Conservation (phyloP, 2,329 filamentous ascomycete species). For the Blastomyces emzantsi region DNA sequence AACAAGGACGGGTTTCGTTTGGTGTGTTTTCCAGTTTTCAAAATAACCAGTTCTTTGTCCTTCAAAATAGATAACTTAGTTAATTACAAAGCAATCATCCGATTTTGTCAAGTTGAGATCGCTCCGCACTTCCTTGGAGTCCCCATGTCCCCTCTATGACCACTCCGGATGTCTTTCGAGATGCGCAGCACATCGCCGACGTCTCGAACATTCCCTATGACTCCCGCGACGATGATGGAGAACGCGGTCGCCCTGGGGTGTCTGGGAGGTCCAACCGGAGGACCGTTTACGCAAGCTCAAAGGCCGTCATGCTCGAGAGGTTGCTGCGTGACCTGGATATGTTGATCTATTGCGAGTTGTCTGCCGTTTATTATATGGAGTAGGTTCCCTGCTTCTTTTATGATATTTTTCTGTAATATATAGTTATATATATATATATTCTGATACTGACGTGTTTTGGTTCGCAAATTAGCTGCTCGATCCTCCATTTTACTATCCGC, state of each 20-base stretch:
- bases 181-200: slow-evolving; percentile 41
- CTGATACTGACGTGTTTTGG: slow-evolving; percentile 3
- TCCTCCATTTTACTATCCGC: slow-evolving; percentile 48
- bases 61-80: neutral
- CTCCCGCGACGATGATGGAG: slow-evolving; percentile 12
- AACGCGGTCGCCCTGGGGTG: slow-evolving; percentile 12
- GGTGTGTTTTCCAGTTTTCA: neutral
- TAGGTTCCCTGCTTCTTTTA: slow-evolving; percentile 29
- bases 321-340: slow-evolving; percentile 51
- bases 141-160: slow-evolving; percentile 41
- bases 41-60: neutral
- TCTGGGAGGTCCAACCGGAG: slow-evolving; percentile 23
- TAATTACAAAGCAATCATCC: neutral
- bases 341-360: slow-evolving; percentile 53
- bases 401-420: neutral
- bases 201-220: slow-evolving; percentile 33
- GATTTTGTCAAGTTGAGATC: neutral
- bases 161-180: slow-evolving; percentile 38
- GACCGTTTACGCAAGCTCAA: slow-evolving; percentile 32
- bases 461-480: slow-evolving; percentile 43
- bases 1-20: neutral
- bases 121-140: slow-evolving; percentile 12
- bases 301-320: slow-evolving; percentile 45
- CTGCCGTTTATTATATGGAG: slow-evolving; percentile 56
- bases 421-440: neutral